phyloP scores from a whole-genome alignment of 1,139 yeast species.

The Wickerhamomyces sp. region DNA sequence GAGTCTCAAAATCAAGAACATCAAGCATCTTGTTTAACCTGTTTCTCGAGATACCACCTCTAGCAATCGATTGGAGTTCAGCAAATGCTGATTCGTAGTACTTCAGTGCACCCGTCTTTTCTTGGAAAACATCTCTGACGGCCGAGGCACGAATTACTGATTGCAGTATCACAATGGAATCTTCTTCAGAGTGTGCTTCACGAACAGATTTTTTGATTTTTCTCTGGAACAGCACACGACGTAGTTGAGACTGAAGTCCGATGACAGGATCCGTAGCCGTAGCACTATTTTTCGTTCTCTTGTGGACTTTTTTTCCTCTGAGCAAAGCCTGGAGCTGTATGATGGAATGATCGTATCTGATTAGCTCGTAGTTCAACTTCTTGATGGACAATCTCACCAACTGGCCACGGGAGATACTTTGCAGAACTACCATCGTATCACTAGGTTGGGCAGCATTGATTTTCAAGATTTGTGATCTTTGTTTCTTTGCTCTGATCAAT shows the following conservation, averaged over 20 bases:
- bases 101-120: conserved; percentile 15
- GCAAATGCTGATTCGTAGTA: conserved; percentile 7
- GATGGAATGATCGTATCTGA: conserved; percentile 26
- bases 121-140: conserved; percentile 11
- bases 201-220: conserved; percentile 14
- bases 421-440: conserved; percentile 10
- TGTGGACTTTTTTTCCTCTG: conserved; percentile 23
- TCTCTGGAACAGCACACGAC: conserved; percentile 15
- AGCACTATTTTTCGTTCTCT: conserved; percentile 2
- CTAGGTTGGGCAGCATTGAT: conserved; percentile 9
- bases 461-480: conserved; percentile 11
- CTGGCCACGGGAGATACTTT: conserved; percentile 19
- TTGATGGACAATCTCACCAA: conserved; percentile 11
- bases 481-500: conserved; percentile 20
- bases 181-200: conserved; percentile 19
- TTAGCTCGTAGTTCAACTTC: conserved; percentile 22
- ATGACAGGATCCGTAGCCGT: conserved; percentile 11
- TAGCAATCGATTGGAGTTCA: conserved; percentile 46
- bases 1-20: conserved; percentile 15
- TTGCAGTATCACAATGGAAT: conserved; percentile 22
- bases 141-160: conserved; percentile 23
- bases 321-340: conserved; percentile 29
- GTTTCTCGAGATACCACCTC: conserved; percentile 49
- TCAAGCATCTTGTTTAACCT: conserved; percentile 25
- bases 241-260: conserved; percentile 16